A percentile compares a stretch with the other conserved stretches of the same genome.
phyloP scores from a whole-genome alignment of 441 rosid species.

The Metrosideros polymorpha region DNA sequence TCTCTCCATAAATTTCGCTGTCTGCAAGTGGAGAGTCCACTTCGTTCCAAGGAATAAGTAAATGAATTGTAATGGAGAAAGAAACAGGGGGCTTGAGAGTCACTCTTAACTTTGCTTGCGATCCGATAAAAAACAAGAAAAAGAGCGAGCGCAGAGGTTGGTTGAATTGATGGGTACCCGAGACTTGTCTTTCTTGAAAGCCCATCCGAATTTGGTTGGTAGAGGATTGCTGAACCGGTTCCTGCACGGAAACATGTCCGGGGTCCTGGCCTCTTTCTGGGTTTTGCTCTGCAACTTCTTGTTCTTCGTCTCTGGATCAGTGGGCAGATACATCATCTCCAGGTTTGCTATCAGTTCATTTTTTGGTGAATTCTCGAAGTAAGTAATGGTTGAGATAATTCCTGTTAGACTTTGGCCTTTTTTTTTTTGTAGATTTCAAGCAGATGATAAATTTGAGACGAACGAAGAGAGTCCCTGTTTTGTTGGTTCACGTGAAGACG shows the following conservation, averaged over 20 bases:
- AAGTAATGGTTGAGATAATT: neutral
- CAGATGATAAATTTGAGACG: neutral
- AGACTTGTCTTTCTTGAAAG: conserved; percentile 1
- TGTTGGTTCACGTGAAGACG: neutral
- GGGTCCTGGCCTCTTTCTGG: conserved; percentile 25
- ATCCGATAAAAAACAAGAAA: neutral
- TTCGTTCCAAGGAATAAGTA: neutral
- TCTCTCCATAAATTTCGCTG: conserved; percentile 22
- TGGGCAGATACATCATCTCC: conserved; percentile 18
- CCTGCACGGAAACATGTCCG: conserved; percentile 23
- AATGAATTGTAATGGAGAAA: neutral
- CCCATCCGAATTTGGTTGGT: conserved; percentile 18
- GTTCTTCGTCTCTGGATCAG: conserved; percentile 18
- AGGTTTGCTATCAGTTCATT: conserved; percentile 19
- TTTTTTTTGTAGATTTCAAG: conserved; percentile 8
- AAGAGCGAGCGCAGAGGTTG: neutral
- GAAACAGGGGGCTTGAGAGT: neutral
- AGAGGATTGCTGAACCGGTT: conserved; percentile 14
- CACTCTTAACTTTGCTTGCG: conserved; percentile 18
- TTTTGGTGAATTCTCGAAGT: neutral
- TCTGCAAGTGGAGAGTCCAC: conserved; percentile 36
- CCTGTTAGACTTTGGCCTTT: neutral
- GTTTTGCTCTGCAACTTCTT: conserved; percentile 32
- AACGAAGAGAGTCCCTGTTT: conserved; percentile 14
- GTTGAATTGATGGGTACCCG: conserved; percentile 24